Conservation (phyloP, 164 flowering plant genomes). For the Magnolia kwangsiensis region DNA sequence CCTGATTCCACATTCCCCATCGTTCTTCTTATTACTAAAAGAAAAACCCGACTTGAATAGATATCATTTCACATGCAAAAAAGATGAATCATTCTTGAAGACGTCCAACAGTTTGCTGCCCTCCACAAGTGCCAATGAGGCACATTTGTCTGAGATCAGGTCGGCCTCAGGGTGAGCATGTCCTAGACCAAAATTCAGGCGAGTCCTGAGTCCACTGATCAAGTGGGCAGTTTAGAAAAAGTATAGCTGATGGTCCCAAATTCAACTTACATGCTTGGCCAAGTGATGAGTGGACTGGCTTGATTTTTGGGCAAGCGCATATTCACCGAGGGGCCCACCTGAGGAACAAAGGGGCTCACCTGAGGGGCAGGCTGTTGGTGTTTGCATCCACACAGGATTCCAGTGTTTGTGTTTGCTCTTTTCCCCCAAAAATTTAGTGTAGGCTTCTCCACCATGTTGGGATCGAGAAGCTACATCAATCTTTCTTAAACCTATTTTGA, state of each 20-base stretch:
- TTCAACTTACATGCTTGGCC: background rate
- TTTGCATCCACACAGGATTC: background rate
- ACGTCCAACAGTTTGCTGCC: background rate
- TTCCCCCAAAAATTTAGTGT: background rate
- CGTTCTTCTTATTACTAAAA: too few relatives aligned
- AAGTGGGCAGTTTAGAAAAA: too few relatives aligned
- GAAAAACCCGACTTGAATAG: background rate
- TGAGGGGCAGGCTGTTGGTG: background rate
- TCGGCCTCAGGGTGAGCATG: background rate
- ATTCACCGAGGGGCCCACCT: background rate
- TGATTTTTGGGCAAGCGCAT: too few relatives aligned
- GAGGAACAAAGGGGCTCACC: background rate
- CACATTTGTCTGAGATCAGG: background rate
- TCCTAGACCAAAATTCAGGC: background rate
- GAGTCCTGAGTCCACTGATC: background rate
- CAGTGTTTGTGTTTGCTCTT: background rate
- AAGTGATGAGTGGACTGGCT: background rate
- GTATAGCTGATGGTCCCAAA: background rate
- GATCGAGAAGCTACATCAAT: background rate
- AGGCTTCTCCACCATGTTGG: background rate
- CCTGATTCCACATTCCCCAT: conserved; percentile 32
- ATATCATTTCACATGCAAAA: background rate
- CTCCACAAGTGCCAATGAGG: background rate
- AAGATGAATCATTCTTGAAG: background rate
- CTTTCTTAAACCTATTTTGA: background rate